A percentile compares a stretch with the other conserved stretches of the same genome.
Conservation (phyloP, 2,329 filamentous ascomycete genomes). For the Hypomyces rosellus region DNA sequence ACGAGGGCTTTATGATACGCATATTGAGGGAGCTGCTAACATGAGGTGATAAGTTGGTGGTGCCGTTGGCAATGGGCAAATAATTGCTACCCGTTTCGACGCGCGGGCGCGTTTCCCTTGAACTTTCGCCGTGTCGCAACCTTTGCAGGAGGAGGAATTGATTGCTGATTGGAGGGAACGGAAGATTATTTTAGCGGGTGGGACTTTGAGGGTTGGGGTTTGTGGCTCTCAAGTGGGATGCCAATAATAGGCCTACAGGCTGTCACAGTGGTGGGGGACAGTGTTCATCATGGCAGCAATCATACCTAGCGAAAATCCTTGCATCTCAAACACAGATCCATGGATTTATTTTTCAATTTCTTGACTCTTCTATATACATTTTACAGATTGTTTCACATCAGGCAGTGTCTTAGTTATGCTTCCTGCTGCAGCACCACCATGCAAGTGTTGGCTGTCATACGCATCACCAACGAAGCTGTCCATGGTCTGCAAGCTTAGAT, state of each 20-base stretch:
- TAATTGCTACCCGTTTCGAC: not conserved
- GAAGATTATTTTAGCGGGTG: conserved; percentile 7
- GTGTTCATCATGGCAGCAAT: too few relatives aligned
- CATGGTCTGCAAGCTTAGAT: conserved; percentile 7
- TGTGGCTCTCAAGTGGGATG: too few relatives aligned
- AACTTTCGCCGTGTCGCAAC: conserved; percentile 4
- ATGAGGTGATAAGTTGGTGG: conserved; percentile 6
- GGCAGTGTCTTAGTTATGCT: not conserved
- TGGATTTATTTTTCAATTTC: too few relatives aligned
- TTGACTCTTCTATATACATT: not conserved
- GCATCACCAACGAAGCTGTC: too few relatives aligned
- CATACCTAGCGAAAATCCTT: too few relatives aligned
- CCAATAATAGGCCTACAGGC: too few relatives aligned
- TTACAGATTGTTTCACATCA: not conserved
- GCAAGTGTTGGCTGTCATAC: too few relatives aligned
- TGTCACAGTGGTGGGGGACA: too few relatives aligned
- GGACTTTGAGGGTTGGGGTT: too few relatives aligned
- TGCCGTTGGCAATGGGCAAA: not conserved
- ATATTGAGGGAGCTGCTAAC: conserved; percentile 37
- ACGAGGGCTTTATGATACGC: conserved; percentile 90
- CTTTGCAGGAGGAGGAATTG: not conserved
- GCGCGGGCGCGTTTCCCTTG: conserved; percentile 8
- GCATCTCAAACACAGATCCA: too few relatives aligned
- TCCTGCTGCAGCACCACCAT: not conserved
- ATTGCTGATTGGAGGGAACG: not conserved